These are phyloP conservation scores for Phytopythium cucurbitacearum DNA, from an alignment of 352 stramenopile species.

Conservation along the genomic window DNA sequence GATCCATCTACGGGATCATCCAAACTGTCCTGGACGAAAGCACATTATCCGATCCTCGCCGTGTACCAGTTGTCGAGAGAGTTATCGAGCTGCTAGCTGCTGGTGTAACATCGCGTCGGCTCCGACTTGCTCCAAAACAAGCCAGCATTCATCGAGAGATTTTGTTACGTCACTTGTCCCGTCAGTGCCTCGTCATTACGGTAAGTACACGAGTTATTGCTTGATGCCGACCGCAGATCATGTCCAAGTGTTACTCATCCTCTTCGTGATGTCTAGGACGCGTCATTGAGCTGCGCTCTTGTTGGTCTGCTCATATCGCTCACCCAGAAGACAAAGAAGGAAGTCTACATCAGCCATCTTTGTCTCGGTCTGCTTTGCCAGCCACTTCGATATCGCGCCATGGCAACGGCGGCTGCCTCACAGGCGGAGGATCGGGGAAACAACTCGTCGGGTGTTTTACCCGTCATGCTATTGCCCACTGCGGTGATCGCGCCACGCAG, in stretches of 20 bases:
- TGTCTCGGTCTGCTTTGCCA: conserved; percentile 58
- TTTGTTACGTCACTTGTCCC: conserved; percentile 40
- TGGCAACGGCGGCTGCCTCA: not conserved
- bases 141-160: conserved; percentile 16
- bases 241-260: not conserved
- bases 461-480: conserved; percentile 23
- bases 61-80: conserved; percentile 1
- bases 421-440: conserved; percentile 13
- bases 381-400: conserved; percentile 27
- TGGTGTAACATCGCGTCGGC: conserved; percentile 12
- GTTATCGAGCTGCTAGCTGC: conserved; percentile 32
- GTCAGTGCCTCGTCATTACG: conserved; percentile 44
- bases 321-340: conserved; percentile 37
- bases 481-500: conserved; percentile 26
- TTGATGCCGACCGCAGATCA: conserved; percentile 1
- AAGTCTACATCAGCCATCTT: conserved; percentile 36
- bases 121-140: conserved; percentile 2
- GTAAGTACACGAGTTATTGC: conserved; percentile 14
- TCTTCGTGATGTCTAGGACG: conserved; percentile 24
- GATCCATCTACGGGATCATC: conserved; percentile 38
- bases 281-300: conserved; percentile 36
- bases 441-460: conserved; percentile 16
- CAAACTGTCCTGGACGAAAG: conserved; percentile 32
- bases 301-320: conserved; percentile 36
- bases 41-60: conserved; percentile 5